These are phyloP conservation scores for Annulohypoxylon bovei DNA, from an alignment of 495 filamentous ascomycete genomes.

Conservation along the genomic window DNA sequence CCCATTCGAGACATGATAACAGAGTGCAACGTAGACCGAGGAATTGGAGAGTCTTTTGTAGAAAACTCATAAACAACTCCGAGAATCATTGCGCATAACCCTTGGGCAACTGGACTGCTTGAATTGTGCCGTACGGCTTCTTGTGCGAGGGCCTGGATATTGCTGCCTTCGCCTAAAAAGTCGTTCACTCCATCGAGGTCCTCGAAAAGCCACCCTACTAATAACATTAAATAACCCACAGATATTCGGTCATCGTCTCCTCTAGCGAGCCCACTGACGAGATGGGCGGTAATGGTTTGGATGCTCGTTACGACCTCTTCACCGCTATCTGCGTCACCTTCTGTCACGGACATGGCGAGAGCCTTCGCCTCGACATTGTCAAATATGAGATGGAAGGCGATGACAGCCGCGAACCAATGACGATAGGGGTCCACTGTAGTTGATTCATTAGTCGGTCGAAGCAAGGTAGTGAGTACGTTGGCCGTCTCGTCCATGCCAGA, in stretches of 20 bases:
- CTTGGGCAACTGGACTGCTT: conserved; percentile 74
- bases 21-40: conserved; percentile 81
- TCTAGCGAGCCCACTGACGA: conserved; percentile 78
- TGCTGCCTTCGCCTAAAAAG: conserved; percentile 94
- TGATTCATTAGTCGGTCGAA: conserved; percentile 67
- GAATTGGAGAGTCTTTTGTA: conserved; percentile 93
- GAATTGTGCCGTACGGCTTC: conserved; percentile 65
- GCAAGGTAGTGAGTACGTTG: conserved; percentile 87
- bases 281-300: conserved; percentile 82
- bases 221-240: conserved; percentile 88
- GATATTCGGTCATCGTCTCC: conserved; percentile 82
- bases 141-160: conserved; percentile 84
- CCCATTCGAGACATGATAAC: conserved; percentile 83
- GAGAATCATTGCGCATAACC: conserved; percentile 82
- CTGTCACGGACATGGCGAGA: conserved; percentile 80
- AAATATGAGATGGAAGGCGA: conserved; percentile 88
- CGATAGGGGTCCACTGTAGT: conserved; percentile 84
- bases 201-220: conserved; percentile 94
- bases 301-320: conserved; percentile 97
- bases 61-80: conserved; percentile 97
- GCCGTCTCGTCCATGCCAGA: conserved; percentile 83
- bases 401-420: conserved; percentile 88
- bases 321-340: conserved; percentile 88
- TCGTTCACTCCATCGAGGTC: conserved; percentile 92
- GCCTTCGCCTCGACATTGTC: conserved; percentile 83